Evolutionary conservation across 495 filamentous ascomycete species (phyloP).

Genomic region (Poronia punctata): DNA sequence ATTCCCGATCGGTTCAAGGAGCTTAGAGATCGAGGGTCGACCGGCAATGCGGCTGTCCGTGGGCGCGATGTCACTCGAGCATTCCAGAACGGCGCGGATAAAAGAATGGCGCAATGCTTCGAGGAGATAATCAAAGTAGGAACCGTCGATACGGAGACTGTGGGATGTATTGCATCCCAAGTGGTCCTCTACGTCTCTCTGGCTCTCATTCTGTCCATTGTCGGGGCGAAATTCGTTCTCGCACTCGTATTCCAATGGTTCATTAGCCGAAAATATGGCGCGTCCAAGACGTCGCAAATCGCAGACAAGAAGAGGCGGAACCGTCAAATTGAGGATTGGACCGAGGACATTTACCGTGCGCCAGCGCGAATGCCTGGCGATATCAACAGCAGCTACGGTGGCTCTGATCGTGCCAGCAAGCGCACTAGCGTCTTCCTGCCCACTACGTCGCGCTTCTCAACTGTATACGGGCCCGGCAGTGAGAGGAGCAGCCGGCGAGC

Average conservation of each 20-base stretch:
- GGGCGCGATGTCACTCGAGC: constrained; percentile 89
- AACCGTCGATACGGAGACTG: constrained; percentile 88
- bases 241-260: constrained; percentile 96
- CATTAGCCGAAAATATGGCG: constrained; percentile 71
- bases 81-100: constrained; percentile 70
- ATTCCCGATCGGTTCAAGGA: constrained; percentile 74
- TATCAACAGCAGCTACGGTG: constrained; percentile 47
- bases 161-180: constrained; percentile 95
- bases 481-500: constrained; percentile 47
- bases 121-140: constrained; percentile 92
- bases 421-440: constrained; percentile 72
- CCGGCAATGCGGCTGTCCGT: constrained; percentile 60
- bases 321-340: constrained; percentile 97
- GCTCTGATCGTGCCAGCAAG: constrained; percentile 67
- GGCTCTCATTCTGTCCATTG: constrained; percentile 87
- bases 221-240: constrained; percentile 79
- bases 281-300: constrained; percentile 62
- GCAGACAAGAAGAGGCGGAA: constrained; percentile 72
- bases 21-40: constrained; percentile 46
- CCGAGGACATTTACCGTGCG: constrained; percentile 91
- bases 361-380: constrained; percentile 72
- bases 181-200: constrained; percentile 95
- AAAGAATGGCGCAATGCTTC: constrained; percentile 75
- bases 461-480: constrained; percentile 61
- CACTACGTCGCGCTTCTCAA: constrained; percentile 89